Evolutionary conservation across 805 yeast species (phyloP).

Genomic region (Danielozyma ontarioensis): DNA sequence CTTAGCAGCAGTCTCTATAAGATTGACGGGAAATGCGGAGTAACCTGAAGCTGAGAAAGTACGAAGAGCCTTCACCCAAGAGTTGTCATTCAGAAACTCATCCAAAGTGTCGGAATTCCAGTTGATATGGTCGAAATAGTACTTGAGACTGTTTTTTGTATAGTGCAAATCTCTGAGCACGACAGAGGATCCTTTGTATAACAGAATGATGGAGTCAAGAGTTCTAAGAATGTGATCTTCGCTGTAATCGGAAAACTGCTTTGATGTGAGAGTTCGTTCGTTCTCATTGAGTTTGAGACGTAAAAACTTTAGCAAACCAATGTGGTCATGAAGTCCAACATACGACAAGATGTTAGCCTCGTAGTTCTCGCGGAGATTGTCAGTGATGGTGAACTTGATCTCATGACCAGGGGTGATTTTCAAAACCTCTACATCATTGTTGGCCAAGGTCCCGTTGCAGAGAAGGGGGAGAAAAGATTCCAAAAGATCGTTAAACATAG

Average conservation of each 20-base stretch:
- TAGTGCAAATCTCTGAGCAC: constrained; percentile 1
- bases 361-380: constrained; percentile 10
- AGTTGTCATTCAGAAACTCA: constrained; percentile 3
- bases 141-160: not conserved
- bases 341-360: constrained; percentile 15
- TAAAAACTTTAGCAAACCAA: constrained; percentile 12
- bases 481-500: constrained; percentile 1
- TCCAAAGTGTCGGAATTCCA: constrained; percentile 6
- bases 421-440: not conserved
- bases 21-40: not conserved
- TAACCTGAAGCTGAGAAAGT: not conserved
- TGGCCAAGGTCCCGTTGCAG: constrained; percentile 6
- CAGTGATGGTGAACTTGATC: constrained; percentile 2
- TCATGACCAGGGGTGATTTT: not conserved
- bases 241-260: constrained; percentile 7
- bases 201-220: constrained; percentile 4
- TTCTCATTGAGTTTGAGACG: not conserved
- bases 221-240: constrained; percentile 9
- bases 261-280: not conserved
- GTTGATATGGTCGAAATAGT: constrained; percentile 1
- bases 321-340: constrained; percentile 9
- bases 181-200: constrained; percentile 2
- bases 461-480: constrained; percentile 3
- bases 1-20: not conserved
- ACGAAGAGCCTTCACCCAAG: constrained; percentile 1